Conservation (phyloP, 345 rosid genomes). For the Passiflora organensis region DNA sequence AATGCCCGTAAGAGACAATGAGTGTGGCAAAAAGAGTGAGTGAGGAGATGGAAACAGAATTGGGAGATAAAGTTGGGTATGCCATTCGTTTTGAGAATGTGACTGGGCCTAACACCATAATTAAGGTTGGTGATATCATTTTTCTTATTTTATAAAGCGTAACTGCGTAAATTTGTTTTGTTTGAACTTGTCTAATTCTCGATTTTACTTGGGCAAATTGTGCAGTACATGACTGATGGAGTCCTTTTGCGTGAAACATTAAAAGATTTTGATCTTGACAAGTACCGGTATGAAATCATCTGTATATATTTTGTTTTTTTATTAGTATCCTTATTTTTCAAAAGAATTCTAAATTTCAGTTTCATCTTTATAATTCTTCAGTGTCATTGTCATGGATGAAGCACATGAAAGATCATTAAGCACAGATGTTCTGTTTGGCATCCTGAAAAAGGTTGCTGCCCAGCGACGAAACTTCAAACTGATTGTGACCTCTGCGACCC, state of each 20-base stretch:
- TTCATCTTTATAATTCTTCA: conserved; percentile 28
- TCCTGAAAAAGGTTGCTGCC: conserved; percentile 90
- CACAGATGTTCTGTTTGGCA: conserved; percentile 95
- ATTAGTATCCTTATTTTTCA: background rate
- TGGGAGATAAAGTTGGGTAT: conserved; percentile 89
- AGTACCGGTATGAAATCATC: conserved; percentile 57
- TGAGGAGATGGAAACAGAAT: conserved; percentile 95
- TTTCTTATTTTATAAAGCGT: background rate
- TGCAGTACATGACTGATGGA: conserved; percentile 98
- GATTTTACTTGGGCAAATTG: conserved; percentile 7
- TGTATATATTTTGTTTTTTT: background rate
- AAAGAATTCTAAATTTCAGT: background rate
- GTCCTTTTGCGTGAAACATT: conserved; percentile 93
- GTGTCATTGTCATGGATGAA: conserved; percentile 96
- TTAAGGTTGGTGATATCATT: conserved; percentile 48
- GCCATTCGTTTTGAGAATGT: conserved; percentile 98
- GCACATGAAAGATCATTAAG: conserved; percentile 95
- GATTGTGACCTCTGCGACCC: conserved; percentile 95
- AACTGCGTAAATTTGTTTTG: background rate
- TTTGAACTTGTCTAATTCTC: conserved; percentile 2
- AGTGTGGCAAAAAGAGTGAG: conserved; percentile 99
- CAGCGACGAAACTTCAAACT: conserved; percentile 95
- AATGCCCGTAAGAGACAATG: conserved; percentile 98
- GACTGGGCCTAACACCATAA: conserved; percentile 83
- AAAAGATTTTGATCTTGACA: conserved; percentile 94